These are phyloP conservation scores for Candida quercuum DNA, from an alignment of 805 yeast genomes.

Conservation along the genomic window DNA sequence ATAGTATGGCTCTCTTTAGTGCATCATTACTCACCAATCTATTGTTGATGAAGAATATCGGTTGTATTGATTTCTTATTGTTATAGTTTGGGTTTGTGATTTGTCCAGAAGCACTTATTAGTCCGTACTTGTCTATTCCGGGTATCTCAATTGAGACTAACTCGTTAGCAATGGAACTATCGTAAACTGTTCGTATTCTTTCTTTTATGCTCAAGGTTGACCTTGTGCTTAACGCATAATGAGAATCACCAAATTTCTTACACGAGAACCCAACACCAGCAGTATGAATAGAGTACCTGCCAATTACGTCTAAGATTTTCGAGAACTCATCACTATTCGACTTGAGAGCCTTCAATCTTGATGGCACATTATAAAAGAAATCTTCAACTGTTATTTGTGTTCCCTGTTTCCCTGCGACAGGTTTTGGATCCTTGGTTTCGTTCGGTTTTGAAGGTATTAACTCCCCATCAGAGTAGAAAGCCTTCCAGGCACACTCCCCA, in stretches of 20 bases:
- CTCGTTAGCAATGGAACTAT: slow-evolving; percentile 62
- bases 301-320: slow-evolving; percentile 75
- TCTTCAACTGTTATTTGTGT: slow-evolving; percentile 85
- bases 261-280: slow-evolving; percentile 68
- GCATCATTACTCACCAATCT: slow-evolving; percentile 83
- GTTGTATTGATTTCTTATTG: slow-evolving; percentile 58
- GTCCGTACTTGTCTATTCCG: slow-evolving; percentile 38
- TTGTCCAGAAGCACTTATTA: slow-evolving; percentile 49
- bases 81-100: slow-evolving; percentile 68
- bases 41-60: slow-evolving; percentile 80
- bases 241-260: slow-evolving; percentile 73
- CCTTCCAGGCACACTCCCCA: slow-evolving; percentile 65
- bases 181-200: slow-evolving; percentile 69
- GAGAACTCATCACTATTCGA: slow-evolving; percentile 70
- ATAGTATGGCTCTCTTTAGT: slow-evolving; percentile 56
- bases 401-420: slow-evolving; percentile 84
- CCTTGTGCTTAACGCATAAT: slow-evolving; percentile 58
- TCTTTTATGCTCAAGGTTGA: slow-evolving; percentile 48
- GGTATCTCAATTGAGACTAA: slow-evolving; percentile 42
- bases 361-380: slow-evolving; percentile 81
- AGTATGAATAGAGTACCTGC: slow-evolving; percentile 77
- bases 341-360: slow-evolving; percentile 63
- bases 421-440: slow-evolving; percentile 44
- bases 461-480: slow-evolving; percentile 64
- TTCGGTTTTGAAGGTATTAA: slow-evolving; percentile 39